A percentile compares a stretch with the other conserved stretches of the same genome.
These are phyloP conservation scores for Tetrapyrgos nigripes DNA, from an alignment of 1,284 basidiomycete species.

Conservation along the genomic window DNA sequence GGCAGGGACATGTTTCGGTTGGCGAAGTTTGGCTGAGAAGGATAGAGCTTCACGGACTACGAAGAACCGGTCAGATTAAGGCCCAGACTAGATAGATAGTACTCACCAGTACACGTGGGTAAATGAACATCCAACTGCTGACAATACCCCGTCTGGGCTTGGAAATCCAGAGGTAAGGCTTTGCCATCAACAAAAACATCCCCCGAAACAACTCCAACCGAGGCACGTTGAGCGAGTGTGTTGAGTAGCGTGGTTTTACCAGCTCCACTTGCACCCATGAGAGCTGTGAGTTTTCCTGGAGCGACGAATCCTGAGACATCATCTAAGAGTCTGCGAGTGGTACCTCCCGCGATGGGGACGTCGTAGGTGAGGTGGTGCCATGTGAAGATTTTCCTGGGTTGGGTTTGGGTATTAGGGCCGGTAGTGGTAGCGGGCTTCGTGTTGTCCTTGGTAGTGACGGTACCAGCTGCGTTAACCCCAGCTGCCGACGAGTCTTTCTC, in stretches of 20 bases:
- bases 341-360: constrained; percentile 79
- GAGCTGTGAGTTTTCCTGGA: too few relatives aligned
- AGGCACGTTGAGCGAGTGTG: constrained; percentile 88
- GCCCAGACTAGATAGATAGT: constrained; percentile 33
- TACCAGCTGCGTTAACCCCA: too few relatives aligned
- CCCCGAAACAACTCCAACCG: constrained; percentile 87
- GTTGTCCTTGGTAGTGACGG: too few relatives aligned
- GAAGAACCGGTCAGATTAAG: constrained; percentile 54
- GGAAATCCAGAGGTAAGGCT: constrained; percentile 79
- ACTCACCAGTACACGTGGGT: constrained; percentile 37
- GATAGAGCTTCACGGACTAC: constrained; percentile 79
- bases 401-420: too few relatives aligned
- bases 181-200: constrained; percentile 87
- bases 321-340: constrained; percentile 77
- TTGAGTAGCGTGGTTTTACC: constrained; percentile 89
- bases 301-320: constrained; percentile 90
- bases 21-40: too few relatives aligned
- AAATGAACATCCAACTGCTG: too few relatives aligned
- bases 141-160: constrained; percentile 75
- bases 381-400: constrained; percentile 66
- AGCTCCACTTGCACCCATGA: too few relatives aligned
- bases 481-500: too few relatives aligned
- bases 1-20: too few relatives aligned
- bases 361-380: constrained; percentile 77
- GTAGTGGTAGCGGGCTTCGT: too few relatives aligned